Base-by-base conservation (phyloP, 805 yeast species). In the Hermanozyma aechmeae region DNA sequence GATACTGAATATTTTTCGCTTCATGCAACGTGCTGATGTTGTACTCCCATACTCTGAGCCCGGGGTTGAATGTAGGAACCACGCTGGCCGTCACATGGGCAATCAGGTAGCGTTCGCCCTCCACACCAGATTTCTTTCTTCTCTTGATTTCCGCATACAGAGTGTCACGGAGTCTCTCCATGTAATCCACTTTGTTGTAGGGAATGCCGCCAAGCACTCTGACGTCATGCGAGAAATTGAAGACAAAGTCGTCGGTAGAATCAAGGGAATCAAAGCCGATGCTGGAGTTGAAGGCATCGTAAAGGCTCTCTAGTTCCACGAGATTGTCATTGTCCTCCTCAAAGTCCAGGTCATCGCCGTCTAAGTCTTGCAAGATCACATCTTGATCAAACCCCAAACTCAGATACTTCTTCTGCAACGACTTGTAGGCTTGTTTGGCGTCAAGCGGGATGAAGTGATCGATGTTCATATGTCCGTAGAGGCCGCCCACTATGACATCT, bases 391-490 rank as follows among this genome's bases (percentile, higher is more conserved):
- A 22, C 39, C 46, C 56, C 29, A 38, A 40, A 8, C 23, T 15
- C 15, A 16, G 10, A 26, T 25, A 32, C 26, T 33, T 38, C 11
- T 46, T 31, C 22, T 45, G 40, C 28, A 72, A 56, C 6, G 72
- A 68, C 34, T 65, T 63, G 59, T 81, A 76, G 1, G 92, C 83
- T 39, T 71, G 69, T 27, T 65, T 68, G 2, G 84, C 68, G 55
- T 84, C 89, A 35, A 79, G 59, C 0, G 93, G 85, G 25, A 81
- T 65, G 49, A 80, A 83, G 56, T 84, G 95, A 48, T 85, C 95
- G 31, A 83, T 62, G 52, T 84, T 84, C 95, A 84, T 84, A 49
- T 84, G 95, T 0, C 95, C 95, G 50, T 71, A 84, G 17, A 84
- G 56, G 8, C 87, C 85, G 13, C 95, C 95, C 37, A 85, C 63